A percentile compares a stretch with the other conserved stretches of the same genome.
Conservation (phyloP, 1,284 basidiomycete genomes). For the Fereydounia khargensis region DNA sequence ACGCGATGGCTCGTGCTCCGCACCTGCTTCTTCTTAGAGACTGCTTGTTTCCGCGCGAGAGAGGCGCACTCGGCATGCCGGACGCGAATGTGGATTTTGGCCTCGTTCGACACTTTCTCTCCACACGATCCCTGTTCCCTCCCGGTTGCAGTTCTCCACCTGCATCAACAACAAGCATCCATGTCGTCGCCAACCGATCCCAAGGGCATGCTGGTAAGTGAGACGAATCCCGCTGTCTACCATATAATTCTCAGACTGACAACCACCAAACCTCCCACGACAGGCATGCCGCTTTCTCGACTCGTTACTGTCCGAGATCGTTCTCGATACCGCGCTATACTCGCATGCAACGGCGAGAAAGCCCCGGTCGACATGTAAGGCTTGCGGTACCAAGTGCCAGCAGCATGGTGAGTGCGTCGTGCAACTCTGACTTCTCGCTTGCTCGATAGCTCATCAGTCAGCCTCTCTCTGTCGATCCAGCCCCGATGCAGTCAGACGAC, state of each 20-base stretch:
- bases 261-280: not conserved
- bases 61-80: too few relatives aligned
- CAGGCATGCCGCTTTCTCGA: conserved; percentile 31
- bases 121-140: too few relatives aligned
- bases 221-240: not conserved
- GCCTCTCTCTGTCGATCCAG: not conserved
- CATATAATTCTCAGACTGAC: not conserved
- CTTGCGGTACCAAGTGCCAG: conserved; percentile 31
- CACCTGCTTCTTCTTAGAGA: too few relatives aligned
- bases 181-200: not conserved
- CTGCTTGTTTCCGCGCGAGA: too few relatives aligned
- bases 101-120: too few relatives aligned
- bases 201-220: not conserved
- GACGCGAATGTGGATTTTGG: too few relatives aligned
- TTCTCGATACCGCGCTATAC: conserved; percentile 42
- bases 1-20: too few relatives aligned
- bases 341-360: conserved; percentile 32
- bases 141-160: too few relatives aligned
- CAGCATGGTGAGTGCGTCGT: conserved; percentile 5
- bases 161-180: too few relatives aligned
- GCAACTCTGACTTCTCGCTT: too few relatives aligned
- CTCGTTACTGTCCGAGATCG: conserved; percentile 42
- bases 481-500: too few relatives aligned
- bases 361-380: conserved; percentile 22
- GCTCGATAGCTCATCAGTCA: too few relatives aligned